Evolutionary conservation across 2,329 filamentous ascomycete species (phyloP).

Genomic region (Pestalotiopsis sp.): DNA sequence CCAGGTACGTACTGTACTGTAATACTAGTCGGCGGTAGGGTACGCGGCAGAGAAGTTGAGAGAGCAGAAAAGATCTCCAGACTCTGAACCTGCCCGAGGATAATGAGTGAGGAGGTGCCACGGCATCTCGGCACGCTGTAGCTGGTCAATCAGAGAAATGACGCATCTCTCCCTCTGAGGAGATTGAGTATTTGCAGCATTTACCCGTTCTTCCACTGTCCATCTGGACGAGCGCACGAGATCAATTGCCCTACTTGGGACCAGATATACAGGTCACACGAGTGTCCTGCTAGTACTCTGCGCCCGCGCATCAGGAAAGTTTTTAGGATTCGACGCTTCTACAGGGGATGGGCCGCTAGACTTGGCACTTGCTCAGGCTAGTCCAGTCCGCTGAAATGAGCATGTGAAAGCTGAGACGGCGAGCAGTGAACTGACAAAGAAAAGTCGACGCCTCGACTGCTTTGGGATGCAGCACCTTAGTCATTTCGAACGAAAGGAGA

Average conservation of each 20-base stretch:
- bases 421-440: not conserved
- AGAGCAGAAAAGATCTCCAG: not conserved
- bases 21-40: too few relatives aligned
- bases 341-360: not conserved
- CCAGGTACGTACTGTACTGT: too few relatives aligned
- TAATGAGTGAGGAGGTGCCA: not conserved
- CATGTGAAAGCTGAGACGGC: not conserved
- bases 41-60: not conserved
- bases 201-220: not conserved
- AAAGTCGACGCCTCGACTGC: not conserved
- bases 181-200: not conserved
- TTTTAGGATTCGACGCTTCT: not conserved
- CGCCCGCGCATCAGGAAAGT: not conserved
- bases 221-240: not conserved
- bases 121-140: not conserved
- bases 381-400: not conserved
- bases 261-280: not conserved
- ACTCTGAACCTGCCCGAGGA: not conserved
- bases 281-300: not conserved
- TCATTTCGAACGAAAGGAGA: not conserved
- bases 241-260: conserved; percentile 6
- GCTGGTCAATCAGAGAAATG: not conserved
- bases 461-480: not conserved
- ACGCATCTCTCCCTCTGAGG: not conserved
- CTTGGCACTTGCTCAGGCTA: not conserved